A percentile compares a stretch with the other conserved stretches of the same genome.
Evolutionary conservation across 2,329 filamentous ascomycete species (phyloP).

Genomic region (Neofusicoccum parvum): DNA sequence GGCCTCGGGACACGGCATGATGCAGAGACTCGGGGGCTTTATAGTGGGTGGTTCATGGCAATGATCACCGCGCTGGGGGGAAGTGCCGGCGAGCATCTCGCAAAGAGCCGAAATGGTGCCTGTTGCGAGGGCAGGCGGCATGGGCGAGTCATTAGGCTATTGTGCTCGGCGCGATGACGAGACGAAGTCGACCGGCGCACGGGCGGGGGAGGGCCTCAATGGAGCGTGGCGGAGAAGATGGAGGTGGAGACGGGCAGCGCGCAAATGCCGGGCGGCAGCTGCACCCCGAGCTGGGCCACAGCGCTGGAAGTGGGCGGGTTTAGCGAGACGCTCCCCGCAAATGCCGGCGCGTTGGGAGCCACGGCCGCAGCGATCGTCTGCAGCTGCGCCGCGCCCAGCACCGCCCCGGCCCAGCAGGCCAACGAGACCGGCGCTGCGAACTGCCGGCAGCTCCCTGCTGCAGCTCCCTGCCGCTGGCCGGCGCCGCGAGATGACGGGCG

Average conservation of each 20-base stretch:
- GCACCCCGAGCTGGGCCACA: neutral
- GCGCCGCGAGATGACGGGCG: neutral
- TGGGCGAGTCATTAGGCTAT: conserved; percentile 13
- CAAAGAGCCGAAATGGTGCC: neutral
- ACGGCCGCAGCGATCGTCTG: neutral
- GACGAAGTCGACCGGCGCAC: neutral
- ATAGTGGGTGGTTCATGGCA: neutral
- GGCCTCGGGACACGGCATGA: neutral
- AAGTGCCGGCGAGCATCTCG: neutral
- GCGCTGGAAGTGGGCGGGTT: neutral
- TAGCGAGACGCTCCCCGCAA: conserved; percentile 17
- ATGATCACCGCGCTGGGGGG: neutral
- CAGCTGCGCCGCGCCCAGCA: neutral
- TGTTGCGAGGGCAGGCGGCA: neutral
- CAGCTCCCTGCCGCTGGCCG: neutral
- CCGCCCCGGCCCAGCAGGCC: neutral
- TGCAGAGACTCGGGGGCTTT: neutral
- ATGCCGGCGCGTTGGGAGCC: neutral
- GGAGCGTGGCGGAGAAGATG: neutral
- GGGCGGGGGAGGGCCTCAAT: conserved; percentile 1
- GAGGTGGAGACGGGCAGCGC: neutral
- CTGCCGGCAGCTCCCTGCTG: neutral
- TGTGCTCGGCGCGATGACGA: conserved; percentile 2
- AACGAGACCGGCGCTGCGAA: neutral
- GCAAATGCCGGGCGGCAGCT: neutral